Evolutionary conservation across 441 rosid species (phyloP).

Genomic region (Pelargonium australe): DNA sequence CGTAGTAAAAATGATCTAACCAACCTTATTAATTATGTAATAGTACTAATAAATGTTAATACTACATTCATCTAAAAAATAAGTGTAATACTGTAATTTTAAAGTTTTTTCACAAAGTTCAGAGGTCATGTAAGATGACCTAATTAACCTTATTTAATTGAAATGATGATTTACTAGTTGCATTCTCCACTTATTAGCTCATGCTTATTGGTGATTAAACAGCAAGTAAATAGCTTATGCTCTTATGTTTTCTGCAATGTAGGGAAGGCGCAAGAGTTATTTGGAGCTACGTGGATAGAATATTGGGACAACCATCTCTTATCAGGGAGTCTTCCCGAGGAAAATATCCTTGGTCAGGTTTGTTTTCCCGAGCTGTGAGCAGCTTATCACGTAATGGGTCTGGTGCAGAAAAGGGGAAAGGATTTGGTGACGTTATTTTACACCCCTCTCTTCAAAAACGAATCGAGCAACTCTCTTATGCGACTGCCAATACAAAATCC

Average conservation of each 20-base stretch:
- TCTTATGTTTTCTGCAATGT: conserved; percentile 21
- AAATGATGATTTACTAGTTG: too few species aligned
- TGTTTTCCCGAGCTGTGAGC: conserved; percentile 43
- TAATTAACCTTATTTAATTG: too few species aligned
- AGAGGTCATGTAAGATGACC: too few species aligned
- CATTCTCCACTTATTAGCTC: too few species aligned
- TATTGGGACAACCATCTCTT: conserved; percentile 89
- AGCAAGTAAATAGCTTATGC: background rate
- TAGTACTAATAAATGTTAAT: too few species aligned
- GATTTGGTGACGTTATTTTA: conserved; percentile 88
- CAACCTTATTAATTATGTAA: too few species aligned
- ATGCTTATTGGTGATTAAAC: too few species aligned
- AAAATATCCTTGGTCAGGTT: conserved; percentile 96
- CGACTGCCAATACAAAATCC: conserved; percentile 90
- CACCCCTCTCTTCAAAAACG: conserved; percentile 79
- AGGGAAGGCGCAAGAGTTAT: conserved; percentile 96
- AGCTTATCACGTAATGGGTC: conserved; percentile 39
- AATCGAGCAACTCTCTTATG: conserved; percentile 67
- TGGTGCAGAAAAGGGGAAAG: conserved; percentile 45
- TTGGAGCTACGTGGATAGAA: conserved; percentile 98
- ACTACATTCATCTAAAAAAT: too few species aligned
- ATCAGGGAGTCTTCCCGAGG: conserved; percentile 95
- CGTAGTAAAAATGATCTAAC: too few species aligned
- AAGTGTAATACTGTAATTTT: too few species aligned
- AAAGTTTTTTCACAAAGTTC: too few species aligned